A percentile compares a stretch with the other conserved stretches of the same genome.
Evolutionary conservation across 2,329 filamentous ascomycete species (phyloP).

Genomic region (Eutypa lata): DNA sequence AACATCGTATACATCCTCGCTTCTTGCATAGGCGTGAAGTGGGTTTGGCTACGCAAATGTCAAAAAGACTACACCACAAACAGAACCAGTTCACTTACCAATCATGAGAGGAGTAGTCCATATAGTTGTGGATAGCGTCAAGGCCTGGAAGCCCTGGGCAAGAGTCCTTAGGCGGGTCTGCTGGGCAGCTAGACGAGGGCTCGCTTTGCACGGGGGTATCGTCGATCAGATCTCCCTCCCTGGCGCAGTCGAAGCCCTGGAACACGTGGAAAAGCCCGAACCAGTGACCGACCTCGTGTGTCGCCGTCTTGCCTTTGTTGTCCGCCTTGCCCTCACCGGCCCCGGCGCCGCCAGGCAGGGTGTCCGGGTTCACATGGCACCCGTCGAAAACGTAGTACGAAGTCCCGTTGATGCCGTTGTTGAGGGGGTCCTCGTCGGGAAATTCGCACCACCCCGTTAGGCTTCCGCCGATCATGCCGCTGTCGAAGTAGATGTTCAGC

Average conservation of each 20-base stretch:
- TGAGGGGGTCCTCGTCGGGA: neutral
- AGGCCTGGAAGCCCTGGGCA: neutral
- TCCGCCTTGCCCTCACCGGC: neutral
- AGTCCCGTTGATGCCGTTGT: slow-evolving; percentile 3
- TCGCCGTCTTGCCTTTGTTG: slow-evolving; percentile 27
- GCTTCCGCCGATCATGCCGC: neutral
- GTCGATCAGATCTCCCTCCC: slow-evolving; percentile 25
- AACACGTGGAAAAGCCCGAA: slow-evolving; percentile 35
- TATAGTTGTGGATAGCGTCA: neutral
- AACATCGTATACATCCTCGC: neutral
- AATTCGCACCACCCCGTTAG: neutral
- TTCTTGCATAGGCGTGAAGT: neutral
- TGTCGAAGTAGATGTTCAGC: slow-evolving; percentile 5
- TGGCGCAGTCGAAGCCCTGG: slow-evolving; percentile 25
- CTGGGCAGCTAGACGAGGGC: neutral
- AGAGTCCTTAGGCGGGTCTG: neutral
- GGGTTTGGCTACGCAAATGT: neutral
- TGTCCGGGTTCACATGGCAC: neutral
- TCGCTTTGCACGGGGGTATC: slow-evolving; percentile 24
- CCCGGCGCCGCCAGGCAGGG: slow-evolving; percentile 3
- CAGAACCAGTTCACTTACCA: neutral
- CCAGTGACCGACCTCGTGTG: slow-evolving; percentile 34
- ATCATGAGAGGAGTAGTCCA: neutral
- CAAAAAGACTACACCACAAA: neutral
- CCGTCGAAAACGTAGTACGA: slow-evolving; percentile 12